Evolutionary conservation across 371 early-diverging fungal species (phyloP), one percentile per base, ranked within the genome.

Genomic region (Agmasoma carcini): DNA sequence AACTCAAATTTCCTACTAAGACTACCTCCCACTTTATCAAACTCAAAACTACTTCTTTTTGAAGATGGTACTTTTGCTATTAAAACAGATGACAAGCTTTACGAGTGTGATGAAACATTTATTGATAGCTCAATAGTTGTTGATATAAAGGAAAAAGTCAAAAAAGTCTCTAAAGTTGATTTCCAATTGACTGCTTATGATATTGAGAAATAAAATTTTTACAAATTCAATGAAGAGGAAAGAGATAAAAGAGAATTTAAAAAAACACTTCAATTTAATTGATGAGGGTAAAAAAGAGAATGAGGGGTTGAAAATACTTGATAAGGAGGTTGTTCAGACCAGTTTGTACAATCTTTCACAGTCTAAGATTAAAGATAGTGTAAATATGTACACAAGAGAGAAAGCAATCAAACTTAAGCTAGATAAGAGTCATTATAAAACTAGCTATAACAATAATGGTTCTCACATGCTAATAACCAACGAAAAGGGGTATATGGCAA

Each of bases 331-430:
- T n/a, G n/a, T n/a, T n/a, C n/a, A n/a, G 22, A 41, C n/a, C 9
- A 41, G n/a, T 41, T 43, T 47, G 5, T 86, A 79, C 65, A 81
- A 84, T 51, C 80, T 85, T 55, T 77, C 81, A 37, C 94, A 93
- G 68, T 74, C 80, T 46, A 77, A 83, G 49, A 66, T 95, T 33
- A 69, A 67, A 9, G 74, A 80, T n/a, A 72, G 80, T 49, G 79
- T 89, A 5, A 88, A 88, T 63, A 61, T 84, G 27, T 79, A 80
- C 56, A 85, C 85, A 12, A 69, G 78, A 11, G 77, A 77, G 55
- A 88, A 88, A 80, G 83, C 83, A 74, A 87, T 85, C 65, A 78
- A 82, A 41, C 78, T 95, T 51, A 75, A 81, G 38, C 74, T 95
- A 49, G 79, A 82, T 15, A 78, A 81, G 22, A 91, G 90, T 2